These are phyloP conservation scores for Clavispora fructus DNA, from an alignment of 805 yeast species.

Conservation along the genomic window DNA sequence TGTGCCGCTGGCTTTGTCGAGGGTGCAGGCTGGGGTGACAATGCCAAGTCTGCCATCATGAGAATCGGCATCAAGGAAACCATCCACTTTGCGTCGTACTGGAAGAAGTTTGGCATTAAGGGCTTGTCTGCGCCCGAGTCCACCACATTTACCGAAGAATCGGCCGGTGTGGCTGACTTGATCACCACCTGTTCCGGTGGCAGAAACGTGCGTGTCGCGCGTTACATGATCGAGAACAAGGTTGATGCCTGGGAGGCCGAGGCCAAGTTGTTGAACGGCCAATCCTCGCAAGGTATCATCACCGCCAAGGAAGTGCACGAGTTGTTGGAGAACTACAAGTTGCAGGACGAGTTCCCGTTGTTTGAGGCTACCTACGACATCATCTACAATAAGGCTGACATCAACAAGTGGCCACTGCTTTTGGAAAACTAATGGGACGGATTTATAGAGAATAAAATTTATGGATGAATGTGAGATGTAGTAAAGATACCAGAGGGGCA, in stretches of 20 bases:
- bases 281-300: conserved; percentile 42
- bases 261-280: conserved; percentile 40
- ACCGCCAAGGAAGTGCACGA: conserved; percentile 45
- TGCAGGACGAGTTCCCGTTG: conserved; percentile 36
- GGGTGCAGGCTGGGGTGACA: conserved; percentile 47
- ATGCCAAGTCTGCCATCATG: conserved; percentile 45
- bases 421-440: conserved; percentile 22
- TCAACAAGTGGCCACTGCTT: conserved; percentile 37
- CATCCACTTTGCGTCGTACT: conserved; percentile 34
- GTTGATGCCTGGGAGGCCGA: conserved; percentile 40
- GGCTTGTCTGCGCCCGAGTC: conserved; percentile 31
- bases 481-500: too few species aligned
- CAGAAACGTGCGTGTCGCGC: conserved; percentile 43
- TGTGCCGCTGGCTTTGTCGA: conserved; percentile 43
- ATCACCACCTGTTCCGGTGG: conserved; percentile 46
- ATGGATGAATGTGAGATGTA: not conserved
- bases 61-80: conserved; percentile 41
- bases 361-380: conserved; percentile 43
- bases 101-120: conserved; percentile 17
- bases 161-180: conserved; percentile 45
- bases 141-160: conserved; percentile 39
- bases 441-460: conserved; percentile 3
- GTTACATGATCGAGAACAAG: conserved; percentile 41
- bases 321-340: conserved; percentile 31
- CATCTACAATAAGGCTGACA: conserved; percentile 35